Conservation (phyloP, 176 grass and related monocot genomes). For the Leersia perrieri region DNA sequence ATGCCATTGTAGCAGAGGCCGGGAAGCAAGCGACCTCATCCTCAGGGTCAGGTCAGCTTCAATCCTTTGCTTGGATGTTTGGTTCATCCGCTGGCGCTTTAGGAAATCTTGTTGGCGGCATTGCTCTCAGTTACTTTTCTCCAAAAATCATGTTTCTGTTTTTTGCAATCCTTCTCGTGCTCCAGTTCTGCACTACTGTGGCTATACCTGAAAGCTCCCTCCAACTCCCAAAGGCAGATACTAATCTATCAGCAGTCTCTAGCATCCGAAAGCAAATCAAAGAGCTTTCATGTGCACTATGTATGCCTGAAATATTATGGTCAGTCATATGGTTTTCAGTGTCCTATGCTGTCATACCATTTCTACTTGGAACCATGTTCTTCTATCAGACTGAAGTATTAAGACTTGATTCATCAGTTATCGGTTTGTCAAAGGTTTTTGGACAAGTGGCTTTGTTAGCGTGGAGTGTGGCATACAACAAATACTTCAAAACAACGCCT, state of each 20-base stretch:
- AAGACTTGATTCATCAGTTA: constrained; percentile 72
- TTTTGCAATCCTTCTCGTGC: constrained; percentile 66
- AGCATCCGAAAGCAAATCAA: constrained; percentile 75
- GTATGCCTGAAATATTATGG: constrained; percentile 63
- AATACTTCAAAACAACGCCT: constrained; percentile 64
- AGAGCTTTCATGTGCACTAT: constrained; percentile 54
- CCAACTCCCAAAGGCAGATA: constrained; percentile 61
- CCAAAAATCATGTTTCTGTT: constrained; percentile 76
- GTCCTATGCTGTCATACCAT: constrained; percentile 75
- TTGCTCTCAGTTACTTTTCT: constrained; percentile 68
- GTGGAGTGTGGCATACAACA: constrained; percentile 88
- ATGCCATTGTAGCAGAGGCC: constrained; percentile 85
- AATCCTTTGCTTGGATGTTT: constrained; percentile 93
- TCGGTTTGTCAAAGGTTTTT: constrained; percentile 89
- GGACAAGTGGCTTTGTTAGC: constrained; percentile 68
- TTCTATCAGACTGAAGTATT: constrained; percentile 93
- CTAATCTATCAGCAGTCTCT: constrained; percentile 36
- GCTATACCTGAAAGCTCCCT: constrained; percentile 76
- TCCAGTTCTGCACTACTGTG: constrained; percentile 69
- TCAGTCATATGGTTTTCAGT: constrained; percentile 73
- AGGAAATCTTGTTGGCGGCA: constrained; percentile 84
- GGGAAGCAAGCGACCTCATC: constrained; percentile 56
- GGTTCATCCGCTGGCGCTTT: constrained; percentile 75
- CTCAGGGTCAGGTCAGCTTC: constrained; percentile 64
- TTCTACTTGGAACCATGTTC: constrained; percentile 89